Base-by-base conservation (phyloP, 2,329 filamentous ascomycete species). In the Fusarium sp. region DNA sequence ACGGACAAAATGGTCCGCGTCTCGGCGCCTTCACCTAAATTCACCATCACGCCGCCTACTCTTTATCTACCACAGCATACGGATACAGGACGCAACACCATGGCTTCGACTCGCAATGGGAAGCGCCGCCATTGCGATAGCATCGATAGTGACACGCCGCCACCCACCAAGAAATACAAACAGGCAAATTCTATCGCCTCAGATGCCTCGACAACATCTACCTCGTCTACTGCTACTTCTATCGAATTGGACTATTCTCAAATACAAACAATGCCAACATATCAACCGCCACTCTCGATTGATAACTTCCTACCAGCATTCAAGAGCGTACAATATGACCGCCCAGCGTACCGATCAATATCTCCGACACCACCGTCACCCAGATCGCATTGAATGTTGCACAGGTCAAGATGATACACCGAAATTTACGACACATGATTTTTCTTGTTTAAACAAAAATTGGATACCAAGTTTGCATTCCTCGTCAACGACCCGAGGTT, bases 341-440 rank as follows among this genome's bases (percentile, higher is more conserved):
- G 57, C 45, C 56, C 72, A 26, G 48, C 63, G 7, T 61, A 58
- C 43, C 73, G 74, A 44, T 69, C 70, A 37, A 65, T 59, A 64
- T 75, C 74, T 52, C 74, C 74, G 18, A 69, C 72, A 49, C 74
- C 74, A 9, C 62, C 65, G 39, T 74, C 73, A 42, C 73, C 73
- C 26, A 74, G 68, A 65, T 74, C 73, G 19, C 53, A 71, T 50
- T 75, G 49, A 73, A 41, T 19, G 19, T 21, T 48, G 16, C 37
- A 50, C 45, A 25, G 21, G 14, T 30, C 10, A 65, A 60, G 28
- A 39, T 39, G 48, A 13, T 39, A 50, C 43, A 45, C 11, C 41
- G 43, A 59, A 54, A 53, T 41, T 50, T 14, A 62, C 46, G 54
- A 45, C 43, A 39, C 39, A 56, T 50, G 34, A 66, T 60, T 70